Evolutionary conservation across 2,329 filamentous ascomycete species (phyloP).

Genomic region (Gnomoniopsis sp.): DNA sequence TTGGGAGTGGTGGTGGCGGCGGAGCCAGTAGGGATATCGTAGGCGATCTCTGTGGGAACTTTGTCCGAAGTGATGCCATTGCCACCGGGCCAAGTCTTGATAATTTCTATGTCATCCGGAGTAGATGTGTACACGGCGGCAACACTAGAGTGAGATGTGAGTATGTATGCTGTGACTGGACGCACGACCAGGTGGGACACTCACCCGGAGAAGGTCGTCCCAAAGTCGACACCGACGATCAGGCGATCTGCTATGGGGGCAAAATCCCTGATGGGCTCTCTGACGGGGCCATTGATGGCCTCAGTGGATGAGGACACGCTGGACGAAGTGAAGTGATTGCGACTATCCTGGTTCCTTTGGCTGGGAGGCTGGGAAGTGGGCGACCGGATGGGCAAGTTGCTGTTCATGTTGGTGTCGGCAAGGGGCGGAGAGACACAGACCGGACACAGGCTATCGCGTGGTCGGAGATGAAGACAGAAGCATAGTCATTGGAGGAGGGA

Average conservation of each 20-base stretch:
- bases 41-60: slow-evolving; percentile 76
- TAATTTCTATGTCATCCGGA: slow-evolving; percentile 77
- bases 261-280: slow-evolving; percentile 52
- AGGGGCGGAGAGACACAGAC: slow-evolving; percentile 21
- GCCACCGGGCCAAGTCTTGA: slow-evolving; percentile 80
- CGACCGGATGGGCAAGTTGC: slow-evolving; percentile 49
- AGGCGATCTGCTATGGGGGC: slow-evolving; percentile 57
- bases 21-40: slow-evolving; percentile 41
- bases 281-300: slow-evolving; percentile 59
- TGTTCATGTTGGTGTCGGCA: slow-evolving; percentile 30
- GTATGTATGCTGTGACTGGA: neutral
- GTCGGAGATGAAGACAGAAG: slow-evolving; percentile 1
- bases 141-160: slow-evolving; percentile 42
- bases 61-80: slow-evolving; percentile 88
- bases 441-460: neutral
- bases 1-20: slow-evolving; percentile 40
- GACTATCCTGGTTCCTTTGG: slow-evolving; percentile 51
- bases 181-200: slow-evolving; percentile 26
- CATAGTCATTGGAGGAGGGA: slow-evolving; percentile 2
- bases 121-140: slow-evolving; percentile 72
- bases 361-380: slow-evolving; percentile 31
- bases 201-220: slow-evolving; percentile 78
- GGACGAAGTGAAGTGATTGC: slow-evolving; percentile 54
- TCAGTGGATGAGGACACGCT: slow-evolving; percentile 56
- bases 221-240: slow-evolving; percentile 79